phyloP scores from a whole-genome alignment of 1,139 yeast species.

The Nakaseomyces nivariensis region DNA sequence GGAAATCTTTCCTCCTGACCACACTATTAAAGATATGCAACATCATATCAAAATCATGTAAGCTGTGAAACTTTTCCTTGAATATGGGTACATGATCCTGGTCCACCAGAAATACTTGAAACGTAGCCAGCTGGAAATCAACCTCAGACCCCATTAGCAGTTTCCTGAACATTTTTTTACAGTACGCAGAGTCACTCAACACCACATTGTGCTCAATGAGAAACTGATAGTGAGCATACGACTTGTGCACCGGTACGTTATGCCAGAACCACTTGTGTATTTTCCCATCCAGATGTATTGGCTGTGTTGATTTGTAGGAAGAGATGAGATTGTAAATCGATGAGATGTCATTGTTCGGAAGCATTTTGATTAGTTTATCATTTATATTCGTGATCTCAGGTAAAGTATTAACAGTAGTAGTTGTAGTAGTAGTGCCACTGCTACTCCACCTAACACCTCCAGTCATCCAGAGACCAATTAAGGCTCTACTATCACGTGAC shows the following conservation, averaged over 20 bases:
- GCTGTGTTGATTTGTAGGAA: too few relatives aligned
- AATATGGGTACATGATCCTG: constrained; percentile 9
- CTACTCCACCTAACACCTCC: too few relatives aligned
- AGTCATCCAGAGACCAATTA: too few relatives aligned
- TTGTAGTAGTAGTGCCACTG: too few relatives aligned
- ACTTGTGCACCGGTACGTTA: constrained; percentile 11
- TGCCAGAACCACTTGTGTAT: constrained; percentile 24
- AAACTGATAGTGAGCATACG: constrained; percentile 19
- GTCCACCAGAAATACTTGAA: constrained; percentile 18
- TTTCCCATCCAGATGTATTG: not conserved
- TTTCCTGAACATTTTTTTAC: constrained; percentile 8
- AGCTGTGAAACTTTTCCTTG: constrained; percentile 13
- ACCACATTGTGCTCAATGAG: constrained; percentile 19
- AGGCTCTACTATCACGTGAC: too few relatives aligned
- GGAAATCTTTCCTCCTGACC: constrained; percentile 12
- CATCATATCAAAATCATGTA: constrained; percentile 19
- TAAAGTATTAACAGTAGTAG: too few relatives aligned
- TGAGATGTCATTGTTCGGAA: too few relatives aligned
- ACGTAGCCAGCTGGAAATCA: constrained; percentile 21
- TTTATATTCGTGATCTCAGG: too few relatives aligned
- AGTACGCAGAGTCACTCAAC: constrained; percentile 13
- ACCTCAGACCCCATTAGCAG: constrained; percentile 23
- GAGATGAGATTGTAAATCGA: not conserved
- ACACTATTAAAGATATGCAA: constrained; percentile 11
- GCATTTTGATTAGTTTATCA: too few relatives aligned